Percentiles rank a stretch among this genome's conserved stretches.
Evolutionary conservation across 2,329 filamentous ascomycete species (phyloP).

Genomic region (Cladophialophora bantiana): DNA sequence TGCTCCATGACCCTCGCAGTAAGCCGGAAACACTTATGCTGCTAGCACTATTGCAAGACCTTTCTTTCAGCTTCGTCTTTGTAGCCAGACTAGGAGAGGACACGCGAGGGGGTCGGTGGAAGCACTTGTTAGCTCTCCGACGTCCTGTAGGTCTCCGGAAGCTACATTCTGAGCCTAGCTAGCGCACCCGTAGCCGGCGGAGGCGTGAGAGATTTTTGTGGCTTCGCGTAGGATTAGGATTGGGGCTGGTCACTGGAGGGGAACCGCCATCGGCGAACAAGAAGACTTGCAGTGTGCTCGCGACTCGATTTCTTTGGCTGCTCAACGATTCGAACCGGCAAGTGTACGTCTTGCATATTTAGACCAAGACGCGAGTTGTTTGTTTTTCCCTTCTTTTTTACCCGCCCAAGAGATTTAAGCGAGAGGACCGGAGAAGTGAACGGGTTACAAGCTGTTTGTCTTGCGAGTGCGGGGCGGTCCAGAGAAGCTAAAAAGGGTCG

Average conservation of each 20-base stretch:
- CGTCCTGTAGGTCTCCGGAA: neutral
- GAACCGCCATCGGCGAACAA: neutral
- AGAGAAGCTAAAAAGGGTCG: neutral
- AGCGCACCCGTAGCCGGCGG: neutral
- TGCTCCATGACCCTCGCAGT: neutral
- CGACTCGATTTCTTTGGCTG: neutral
- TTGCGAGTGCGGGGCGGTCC: neutral
- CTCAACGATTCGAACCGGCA: neutral
- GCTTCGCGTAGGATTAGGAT: neutral
- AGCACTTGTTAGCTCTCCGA: neutral
- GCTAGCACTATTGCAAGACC: neutral
- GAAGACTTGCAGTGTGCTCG: neutral
- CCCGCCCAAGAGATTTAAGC: neutral
- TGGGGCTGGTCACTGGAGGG: neutral
- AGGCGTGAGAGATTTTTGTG: conserved; percentile 2
- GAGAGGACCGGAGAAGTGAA: neutral
- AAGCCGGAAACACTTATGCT: neutral
- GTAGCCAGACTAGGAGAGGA: neutral
- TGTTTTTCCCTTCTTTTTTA: too few relatives aligned
- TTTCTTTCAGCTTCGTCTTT: neutral
- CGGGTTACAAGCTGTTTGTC: neutral
- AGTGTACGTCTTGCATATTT: conserved; percentile 2
- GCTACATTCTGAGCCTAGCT: conserved; percentile 5
- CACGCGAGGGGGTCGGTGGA: neutral
- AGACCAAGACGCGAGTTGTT: neutral